Base-by-base conservation (phyloP, 305 asterid species). In the Rubia occidens region DNA sequence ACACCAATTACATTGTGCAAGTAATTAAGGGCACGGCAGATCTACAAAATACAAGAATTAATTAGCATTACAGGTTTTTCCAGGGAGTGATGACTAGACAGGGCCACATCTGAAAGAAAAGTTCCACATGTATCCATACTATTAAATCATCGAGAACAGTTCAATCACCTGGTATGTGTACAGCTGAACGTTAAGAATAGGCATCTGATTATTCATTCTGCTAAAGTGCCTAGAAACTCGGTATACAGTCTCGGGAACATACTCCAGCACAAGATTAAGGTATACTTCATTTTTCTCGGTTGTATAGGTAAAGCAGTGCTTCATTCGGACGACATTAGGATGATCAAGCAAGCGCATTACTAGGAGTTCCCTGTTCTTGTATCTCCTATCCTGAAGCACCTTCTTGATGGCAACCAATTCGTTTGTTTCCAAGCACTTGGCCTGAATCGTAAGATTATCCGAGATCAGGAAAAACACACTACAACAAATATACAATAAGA, bases 371-470 rank as follows among this genome's bases (percentile, higher is more conserved):
- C 98, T 75, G 83, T 90, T 94, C 88, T 90, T 90, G 79, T 94
- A 94, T 86, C 98, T 83, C 81, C 85, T 85, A 75, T 93, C 98
- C 65, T 93, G 98, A 37, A 93, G 82, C 69, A 93, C 98, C 80
- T 93, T 93, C 90, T 93, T 93, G 81, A 93, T 93, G 2, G 98
- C 98, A 40, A 93, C 98, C 43, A 89, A 73, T 75, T 90, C 95
- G 29, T 90, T 91, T 9, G 89, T 82, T 80, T 94, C 98, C 15
- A 94, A 82, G 79, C 98, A 90, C 72, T 87, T 94, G 0, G 98
- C 95, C 96, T 93, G 66, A 40, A 74, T 35, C 68, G 59, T 17
- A 70, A 44, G 53, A 53, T 35, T 0, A 39, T 53, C 32, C 42
- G 7, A 26, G 14, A 26, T 1, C 21, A 62, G 55, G 45, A 39